Percentiles rank a stretch among this genome's conserved stretches.
Conservation (phyloP, 1,284 basidiomycete genomes). For the Cutaneotrichosporon cavernicola region DNA sequence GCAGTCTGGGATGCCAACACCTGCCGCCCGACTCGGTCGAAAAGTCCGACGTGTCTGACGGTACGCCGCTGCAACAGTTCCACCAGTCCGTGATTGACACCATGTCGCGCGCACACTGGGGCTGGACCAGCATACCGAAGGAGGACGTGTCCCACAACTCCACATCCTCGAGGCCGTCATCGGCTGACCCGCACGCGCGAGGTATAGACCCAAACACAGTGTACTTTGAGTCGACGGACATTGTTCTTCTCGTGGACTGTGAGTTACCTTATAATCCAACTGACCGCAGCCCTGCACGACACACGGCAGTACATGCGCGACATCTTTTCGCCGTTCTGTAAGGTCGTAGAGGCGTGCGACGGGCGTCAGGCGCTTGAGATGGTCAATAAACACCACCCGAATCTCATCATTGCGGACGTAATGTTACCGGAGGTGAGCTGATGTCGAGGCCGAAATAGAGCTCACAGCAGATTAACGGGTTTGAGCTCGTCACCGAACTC, state of each 20-base stretch:
- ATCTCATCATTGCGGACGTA: conserved; percentile 53
- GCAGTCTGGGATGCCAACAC: conserved; percentile 42
- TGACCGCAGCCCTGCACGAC: conserved; percentile 35
- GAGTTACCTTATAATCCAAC: conserved; percentile 12
- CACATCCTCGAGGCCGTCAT: neutral
- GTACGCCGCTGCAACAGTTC: conserved; percentile 4
- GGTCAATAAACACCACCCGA: conserved; percentile 33
- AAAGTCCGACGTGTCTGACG: neutral
- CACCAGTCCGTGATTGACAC: neutral
- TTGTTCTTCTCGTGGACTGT: conserved; percentile 50
- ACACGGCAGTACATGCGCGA: conserved; percentile 45
- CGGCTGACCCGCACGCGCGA: neutral
- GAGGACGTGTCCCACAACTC: neutral
- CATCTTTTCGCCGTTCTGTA: conserved; percentile 51
- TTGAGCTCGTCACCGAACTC: conserved; percentile 35
- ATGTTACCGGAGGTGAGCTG: conserved; percentile 49
- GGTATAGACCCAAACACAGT: conserved; percentile 44
- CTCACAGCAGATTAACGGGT: conserved; percentile 36
- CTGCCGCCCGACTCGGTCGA: conserved; percentile 43
- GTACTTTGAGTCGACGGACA: conserved; percentile 47
- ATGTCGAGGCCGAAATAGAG: neutral
- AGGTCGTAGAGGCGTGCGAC: conserved; percentile 52
- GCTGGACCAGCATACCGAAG: neutral
- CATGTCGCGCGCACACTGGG: neutral
- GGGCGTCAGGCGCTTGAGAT: conserved; percentile 50